These are phyloP conservation scores for Stephanodiscus triporus DNA, from an alignment of 108 stramenopile genomes.

Conservation along the genomic window DNA sequence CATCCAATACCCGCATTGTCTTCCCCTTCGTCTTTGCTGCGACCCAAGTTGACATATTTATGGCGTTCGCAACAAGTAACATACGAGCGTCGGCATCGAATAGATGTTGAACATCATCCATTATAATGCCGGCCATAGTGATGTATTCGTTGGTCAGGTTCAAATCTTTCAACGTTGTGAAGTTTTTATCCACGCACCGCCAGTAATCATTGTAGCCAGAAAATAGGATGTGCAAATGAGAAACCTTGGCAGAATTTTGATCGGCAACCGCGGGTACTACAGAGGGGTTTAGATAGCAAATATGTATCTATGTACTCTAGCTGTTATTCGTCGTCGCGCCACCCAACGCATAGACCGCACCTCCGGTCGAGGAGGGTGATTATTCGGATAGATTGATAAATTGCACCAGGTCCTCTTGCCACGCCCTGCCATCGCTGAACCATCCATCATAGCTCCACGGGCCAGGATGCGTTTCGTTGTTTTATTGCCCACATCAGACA, in stretches of 20 bases:
- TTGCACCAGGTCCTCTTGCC: constrained; percentile 21
- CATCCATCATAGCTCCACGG: constrained; percentile 18
- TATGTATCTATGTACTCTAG: constrained; percentile 17
- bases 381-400: constrained; percentile 13
- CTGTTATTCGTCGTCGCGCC: constrained; percentile 15
- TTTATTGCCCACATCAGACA: constrained; percentile 30
- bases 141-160: constrained; percentile 28
- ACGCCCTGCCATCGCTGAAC: constrained; percentile 24
- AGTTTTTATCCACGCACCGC: constrained; percentile 21
- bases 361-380: constrained; percentile 6
- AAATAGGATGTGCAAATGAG: constrained; percentile 13
- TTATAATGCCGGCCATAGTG: constrained; percentile 3
- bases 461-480: constrained; percentile 16
- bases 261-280: constrained; percentile 18
- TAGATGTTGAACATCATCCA: constrained; percentile 9
- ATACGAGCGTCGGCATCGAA: constrained; percentile 13
- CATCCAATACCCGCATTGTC: constrained; percentile 13
- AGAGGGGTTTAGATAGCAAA: constrained; percentile 5
- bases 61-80: constrained; percentile 19
- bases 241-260: constrained; percentile 15
- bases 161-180: constrained; percentile 16
- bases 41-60: constrained; percentile 27
- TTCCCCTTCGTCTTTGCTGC: constrained; percentile 12
- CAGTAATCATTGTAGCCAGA: constrained; percentile 28
- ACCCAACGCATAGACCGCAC: constrained; percentile 11